phyloP scores from a whole-genome alignment of 257 asterid genomes.

The Thymus mandschuricus region DNA sequence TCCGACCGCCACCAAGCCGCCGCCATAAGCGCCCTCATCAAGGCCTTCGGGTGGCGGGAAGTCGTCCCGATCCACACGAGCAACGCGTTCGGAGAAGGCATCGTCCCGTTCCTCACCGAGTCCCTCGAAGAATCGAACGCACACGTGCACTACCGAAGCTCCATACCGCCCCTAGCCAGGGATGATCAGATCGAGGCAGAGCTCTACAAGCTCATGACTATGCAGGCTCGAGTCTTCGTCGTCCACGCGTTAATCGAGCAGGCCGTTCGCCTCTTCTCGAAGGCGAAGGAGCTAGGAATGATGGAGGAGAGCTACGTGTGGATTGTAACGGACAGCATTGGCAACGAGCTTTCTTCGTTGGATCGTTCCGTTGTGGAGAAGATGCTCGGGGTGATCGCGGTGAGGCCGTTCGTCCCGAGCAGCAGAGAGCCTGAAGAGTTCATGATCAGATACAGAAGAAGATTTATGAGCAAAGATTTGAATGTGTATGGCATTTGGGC shows the following conservation, averaged over 20 bases:
- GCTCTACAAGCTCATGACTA: slow-evolving; percentile 46
- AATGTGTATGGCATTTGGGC: slow-evolving; percentile 45
- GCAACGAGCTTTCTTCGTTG: slow-evolving; percentile 29
- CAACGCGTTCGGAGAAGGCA: slow-evolving; percentile 46
- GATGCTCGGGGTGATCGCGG: slow-evolving; percentile 46
- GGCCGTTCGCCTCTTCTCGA: slow-evolving; percentile 37
- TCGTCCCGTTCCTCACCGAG: slow-evolving; percentile 39
- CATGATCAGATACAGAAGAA: slow-evolving; percentile 14
- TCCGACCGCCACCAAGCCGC: slow-evolving; percentile 43
- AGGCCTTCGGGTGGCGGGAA: slow-evolving; percentile 49
- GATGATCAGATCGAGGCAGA: slow-evolving; percentile 41
- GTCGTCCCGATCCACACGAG: slow-evolving; percentile 37
- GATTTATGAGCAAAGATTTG: slow-evolving; percentile 8
- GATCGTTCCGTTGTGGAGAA: slow-evolving; percentile 28
- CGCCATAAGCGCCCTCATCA: slow-evolving; percentile 37
- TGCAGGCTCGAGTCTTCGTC: slow-evolving; percentile 50
- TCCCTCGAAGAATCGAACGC: slow-evolving; percentile 41
- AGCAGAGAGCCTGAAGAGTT: slow-evolving; percentile 34
- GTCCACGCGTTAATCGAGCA: slow-evolving; percentile 33
- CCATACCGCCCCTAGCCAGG: slow-evolving; percentile 35
- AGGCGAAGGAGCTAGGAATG: slow-evolving; percentile 41
- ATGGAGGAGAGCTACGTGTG: slow-evolving; percentile 42
- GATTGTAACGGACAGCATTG: slow-evolving; percentile 40
- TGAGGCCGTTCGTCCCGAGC: slow-evolving; percentile 32
- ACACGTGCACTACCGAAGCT: slow-evolving; percentile 38